Evolutionary conservation across 1,284 basidiomycete species (phyloP).

Genomic region (Ceratorhiza oryzae-sativae): DNA sequence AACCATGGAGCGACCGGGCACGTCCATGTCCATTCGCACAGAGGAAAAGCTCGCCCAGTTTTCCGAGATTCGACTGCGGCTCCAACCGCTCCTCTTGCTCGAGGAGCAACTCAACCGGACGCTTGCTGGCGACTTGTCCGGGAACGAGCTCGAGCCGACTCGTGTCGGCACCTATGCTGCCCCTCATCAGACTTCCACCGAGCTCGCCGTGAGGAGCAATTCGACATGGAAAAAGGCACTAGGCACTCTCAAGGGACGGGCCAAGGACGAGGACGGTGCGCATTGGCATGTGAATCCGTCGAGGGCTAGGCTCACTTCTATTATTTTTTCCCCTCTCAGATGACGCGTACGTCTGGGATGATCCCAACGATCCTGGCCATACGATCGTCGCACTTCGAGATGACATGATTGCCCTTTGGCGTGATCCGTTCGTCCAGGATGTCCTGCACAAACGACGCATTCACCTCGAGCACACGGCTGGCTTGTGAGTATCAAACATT

Average conservation of each 20-base stretch:
- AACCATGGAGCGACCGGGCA: constrained; percentile 22
- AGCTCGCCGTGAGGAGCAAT: constrained; percentile 68
- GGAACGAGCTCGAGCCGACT: constrained; percentile 62
- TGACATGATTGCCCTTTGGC: constrained; percentile 74
- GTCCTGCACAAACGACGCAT: constrained; percentile 67
- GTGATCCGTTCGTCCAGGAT: constrained; percentile 65
- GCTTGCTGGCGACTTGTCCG: constrained; percentile 60
- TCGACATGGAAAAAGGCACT: constrained; percentile 78
- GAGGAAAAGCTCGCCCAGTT: constrained; percentile 50
- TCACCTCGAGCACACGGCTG: constrained; percentile 78
- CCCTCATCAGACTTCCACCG: constrained; percentile 53
- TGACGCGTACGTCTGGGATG: constrained; percentile 71
- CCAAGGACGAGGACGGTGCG: constrained; percentile 25
- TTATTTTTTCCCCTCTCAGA: background rate
- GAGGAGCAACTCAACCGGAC: constrained; percentile 70
- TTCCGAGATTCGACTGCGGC: constrained; percentile 63
- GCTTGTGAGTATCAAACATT: constrained; percentile 69
- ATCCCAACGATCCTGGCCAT: constrained; percentile 76
- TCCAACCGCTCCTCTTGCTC: constrained; percentile 69
- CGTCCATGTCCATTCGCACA: constrained; percentile 24
- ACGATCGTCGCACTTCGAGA: constrained; percentile 65
- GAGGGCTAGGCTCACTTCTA: background rate
- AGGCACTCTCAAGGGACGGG: constrained; percentile 5
- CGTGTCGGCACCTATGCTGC: constrained; percentile 51
- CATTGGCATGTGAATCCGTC: background rate